A percentile compares a stretch with the other conserved stretches of the same genome.
These are phyloP conservation scores for Chlorella sorokiniana DNA, from an alignment of 139 green algal species.

Conservation along the genomic window DNA sequence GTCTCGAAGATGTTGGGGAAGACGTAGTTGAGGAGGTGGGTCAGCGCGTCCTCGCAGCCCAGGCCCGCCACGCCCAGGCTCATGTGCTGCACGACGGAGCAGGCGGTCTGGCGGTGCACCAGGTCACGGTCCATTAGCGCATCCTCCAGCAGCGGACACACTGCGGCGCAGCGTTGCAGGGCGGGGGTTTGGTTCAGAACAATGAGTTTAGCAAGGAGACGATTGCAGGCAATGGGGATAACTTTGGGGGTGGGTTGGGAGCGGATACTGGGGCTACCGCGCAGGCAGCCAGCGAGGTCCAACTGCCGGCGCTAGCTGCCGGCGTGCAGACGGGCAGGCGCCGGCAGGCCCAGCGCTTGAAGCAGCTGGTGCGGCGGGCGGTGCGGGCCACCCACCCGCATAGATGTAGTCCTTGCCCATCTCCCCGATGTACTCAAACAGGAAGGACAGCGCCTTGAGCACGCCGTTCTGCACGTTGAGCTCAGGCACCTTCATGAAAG, in stretches of 20 bases:
- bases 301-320: too few species aligned
- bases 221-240: too few species aligned
- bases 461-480: constrained; percentile 99
- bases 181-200: neutral
- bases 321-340: too few species aligned
- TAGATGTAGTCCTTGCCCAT: constrained; percentile 99
- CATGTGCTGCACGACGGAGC: constrained; percentile 91
- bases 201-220: too few species aligned
- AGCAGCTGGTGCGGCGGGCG: neutral
- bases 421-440: constrained; percentile 99
- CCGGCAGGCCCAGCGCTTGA: too few species aligned
- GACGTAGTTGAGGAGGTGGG: constrained; percentile 97
- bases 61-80: constrained; percentile 85
- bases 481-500: constrained; percentile 76
- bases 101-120: constrained; percentile 97
- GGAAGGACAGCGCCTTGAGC: constrained; percentile 97
- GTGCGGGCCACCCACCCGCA: constrained; percentile 46
- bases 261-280: too few species aligned
- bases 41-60: constrained; percentile 95
- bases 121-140: constrained; percentile 95
- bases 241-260: too few species aligned
- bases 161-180: constrained; percentile 35
- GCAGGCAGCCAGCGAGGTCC: too few species aligned
- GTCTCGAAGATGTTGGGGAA: constrained; percentile 99
- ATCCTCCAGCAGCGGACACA: constrained; percentile 95